phyloP scores from a whole-genome alignment of 345 rosid genomes.

The Sapria himalayana region DNA sequence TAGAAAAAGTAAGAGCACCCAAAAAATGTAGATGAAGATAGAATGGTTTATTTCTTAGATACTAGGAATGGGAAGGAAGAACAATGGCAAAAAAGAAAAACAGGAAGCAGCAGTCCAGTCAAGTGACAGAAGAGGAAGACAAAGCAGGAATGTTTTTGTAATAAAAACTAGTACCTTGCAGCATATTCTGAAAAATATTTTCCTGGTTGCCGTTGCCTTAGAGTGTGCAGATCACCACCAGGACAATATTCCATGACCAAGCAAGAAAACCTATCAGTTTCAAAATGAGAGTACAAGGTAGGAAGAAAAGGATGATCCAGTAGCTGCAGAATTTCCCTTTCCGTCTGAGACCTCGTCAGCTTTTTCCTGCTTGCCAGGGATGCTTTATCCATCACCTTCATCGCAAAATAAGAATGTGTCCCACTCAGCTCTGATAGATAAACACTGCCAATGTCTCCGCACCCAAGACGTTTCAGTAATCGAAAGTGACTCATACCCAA shows the following conservation, averaged over 20 bases:
- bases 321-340: conserved; percentile 16
- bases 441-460: conserved; percentile 7
- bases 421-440: conserved; percentile 7
- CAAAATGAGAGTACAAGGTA: conserved; percentile 16
- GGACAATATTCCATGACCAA: conserved; percentile 19
- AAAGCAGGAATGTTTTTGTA: too few species aligned
- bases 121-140: too few species aligned
- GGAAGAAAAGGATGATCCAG: conserved; percentile 20
- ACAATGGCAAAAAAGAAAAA: too few species aligned
- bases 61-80: too few species aligned
- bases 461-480: conserved; percentile 1
- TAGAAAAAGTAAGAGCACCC: too few species aligned
- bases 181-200: conserved; percentile 16
- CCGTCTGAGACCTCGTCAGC: conserved; percentile 13
- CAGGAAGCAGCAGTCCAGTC: too few species aligned
- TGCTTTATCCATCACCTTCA: conserved; percentile 7
- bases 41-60: too few species aligned
- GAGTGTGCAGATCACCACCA: conserved; percentile 18
- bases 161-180: too few species aligned
- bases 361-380: conserved; percentile 5
- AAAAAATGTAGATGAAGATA: too few species aligned
- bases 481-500: conserved; percentile 6
- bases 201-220: conserved; percentile 15
- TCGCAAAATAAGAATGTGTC: conserved; percentile 6
- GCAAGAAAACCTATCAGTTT: conserved; percentile 17